These are phyloP conservation scores for Barbatosphaeria neglecta DNA, from an alignment of 495 filamentous ascomycete species.

Conservation along the genomic window DNA sequence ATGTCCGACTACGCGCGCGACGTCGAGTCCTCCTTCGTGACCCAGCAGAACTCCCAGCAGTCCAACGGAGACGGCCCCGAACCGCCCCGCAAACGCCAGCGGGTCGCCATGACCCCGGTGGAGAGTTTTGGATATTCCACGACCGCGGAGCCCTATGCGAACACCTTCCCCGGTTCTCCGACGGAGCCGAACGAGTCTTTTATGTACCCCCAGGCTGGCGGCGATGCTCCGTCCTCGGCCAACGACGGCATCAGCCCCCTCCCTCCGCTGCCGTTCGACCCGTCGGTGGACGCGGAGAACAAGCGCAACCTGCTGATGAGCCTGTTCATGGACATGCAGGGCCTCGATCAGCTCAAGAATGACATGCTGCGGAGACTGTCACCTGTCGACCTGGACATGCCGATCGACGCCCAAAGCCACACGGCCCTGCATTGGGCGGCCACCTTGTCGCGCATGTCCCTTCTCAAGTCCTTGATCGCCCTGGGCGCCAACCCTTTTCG, in stretches of 20 bases:
- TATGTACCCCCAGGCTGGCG: conserved; percentile 50
- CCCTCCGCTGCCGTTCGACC: conserved; percentile 57
- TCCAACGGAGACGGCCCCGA: conserved; percentile 49
- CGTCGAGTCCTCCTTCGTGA: conserved; percentile 35
- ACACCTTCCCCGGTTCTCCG: conserved; percentile 46
- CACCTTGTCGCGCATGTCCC: conserved; percentile 71
- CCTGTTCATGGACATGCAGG: conserved; percentile 68
- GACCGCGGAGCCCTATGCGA: conserved; percentile 41
- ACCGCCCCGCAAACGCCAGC: conserved; percentile 72
- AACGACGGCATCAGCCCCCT: conserved; percentile 47
- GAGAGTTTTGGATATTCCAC: conserved; percentile 36
- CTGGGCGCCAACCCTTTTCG: conserved; percentile 78
- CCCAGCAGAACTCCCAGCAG: conserved; percentile 18
- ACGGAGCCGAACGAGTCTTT: conserved; percentile 86
- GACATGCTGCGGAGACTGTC: conserved; percentile 44
- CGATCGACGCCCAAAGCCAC: conserved; percentile 75
- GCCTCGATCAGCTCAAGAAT: conserved; percentile 39
- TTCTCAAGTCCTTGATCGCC: conserved; percentile 67
- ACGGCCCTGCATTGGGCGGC: conserved; percentile 97
- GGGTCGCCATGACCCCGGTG: conserved; percentile 27
- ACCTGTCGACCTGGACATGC: conserved; percentile 76
- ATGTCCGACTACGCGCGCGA: conserved; percentile 32
- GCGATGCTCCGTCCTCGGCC: conserved; percentile 34
- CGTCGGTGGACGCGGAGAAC: conserved; percentile 52
- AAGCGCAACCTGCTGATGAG: conserved; percentile 73